Evolutionary conservation across 495 filamentous ascomycete genomes (phyloP), one percentile per base, ranked within the genome.

Genomic region (Melanomma pulvis-pyrius): DNA sequence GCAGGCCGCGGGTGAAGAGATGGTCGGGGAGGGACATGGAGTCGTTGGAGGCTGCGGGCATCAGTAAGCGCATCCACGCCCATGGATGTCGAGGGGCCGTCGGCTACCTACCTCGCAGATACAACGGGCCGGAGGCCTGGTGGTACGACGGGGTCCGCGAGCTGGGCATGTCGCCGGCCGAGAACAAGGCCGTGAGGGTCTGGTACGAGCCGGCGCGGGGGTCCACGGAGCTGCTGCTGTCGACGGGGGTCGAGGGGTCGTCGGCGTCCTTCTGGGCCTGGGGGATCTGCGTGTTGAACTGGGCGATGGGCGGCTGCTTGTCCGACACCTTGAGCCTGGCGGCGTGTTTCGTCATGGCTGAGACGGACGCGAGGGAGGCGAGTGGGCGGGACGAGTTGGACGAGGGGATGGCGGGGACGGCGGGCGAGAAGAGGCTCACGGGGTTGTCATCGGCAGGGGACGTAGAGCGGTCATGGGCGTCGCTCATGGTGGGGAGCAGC

Each of bases 1-100:
- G 63, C 50, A 87, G 77, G 13, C 84, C 84, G n/a, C 84, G 80
- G 24, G 75, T 82, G 71, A 84, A 86, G 30, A 87, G 76, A 68
- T 87, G 85, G 25, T 81, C 78, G 1, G 83, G 81, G 25, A 87
- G 74, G 34, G 81, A 78, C 13, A 81, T 75, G 22, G 76, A 71
- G 46, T 83, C 80, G 61, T 36, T 49, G 4, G 75, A 72, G 12
- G 76, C 63, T 52, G 74, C 8, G 26, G 13, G 36, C 6, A 55
- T 47, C 7, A 48, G 21, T 21, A 59, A 15, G 4, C 24, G 6
- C 9, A 8, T 32, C 56, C 9, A 30, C 39, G 11, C 1, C 54
- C 12, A 11, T 5, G 34, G 5, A 34, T 34, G 7, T 34, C 47
- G 21, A 56, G 3, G 9, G 39, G 39, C 13, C 5, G 30, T 5